A percentile compares a stretch with the other conserved stretches of the same genome.
These are phyloP conservation scores for Aspergillus fijiensis DNA, from an alignment of 2,329 filamentous ascomycete species.

Conservation along the genomic window DNA sequence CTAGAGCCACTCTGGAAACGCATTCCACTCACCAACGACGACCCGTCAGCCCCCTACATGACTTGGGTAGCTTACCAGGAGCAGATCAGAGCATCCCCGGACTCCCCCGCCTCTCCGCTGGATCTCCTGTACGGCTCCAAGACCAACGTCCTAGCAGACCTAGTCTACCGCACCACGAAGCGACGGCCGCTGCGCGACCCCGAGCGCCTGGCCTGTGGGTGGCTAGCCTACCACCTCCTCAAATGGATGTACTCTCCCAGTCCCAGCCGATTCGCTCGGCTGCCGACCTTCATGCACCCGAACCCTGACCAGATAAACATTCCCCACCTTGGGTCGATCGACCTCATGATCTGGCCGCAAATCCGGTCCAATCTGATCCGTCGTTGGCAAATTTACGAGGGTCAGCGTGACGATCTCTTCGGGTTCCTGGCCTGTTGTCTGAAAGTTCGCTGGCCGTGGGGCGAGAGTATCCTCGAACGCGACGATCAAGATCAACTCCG, in stretches of 20 bases:
- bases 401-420: constrained; percentile 6
- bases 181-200: constrained; percentile 26
- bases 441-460: constrained; percentile 18
- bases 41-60: constrained; percentile 14
- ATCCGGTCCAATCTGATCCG: constrained; percentile 26
- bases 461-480: constrained; percentile 12
- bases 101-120: constrained; percentile 22
- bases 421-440: constrained; percentile 11
- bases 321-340: constrained; percentile 21
- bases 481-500: constrained; percentile 12
- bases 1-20: constrained; percentile 13
- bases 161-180: constrained; percentile 21
- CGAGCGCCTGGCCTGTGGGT: constrained; percentile 26
- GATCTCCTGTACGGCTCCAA: constrained; percentile 29
- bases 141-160: constrained; percentile 26
- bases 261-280: constrained; percentile 19
- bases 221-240: constrained; percentile 21
- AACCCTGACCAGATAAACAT: constrained; percentile 20
- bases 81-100: constrained; percentile 21
- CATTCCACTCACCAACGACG: constrained; percentile 19
- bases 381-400: constrained; percentile 21
- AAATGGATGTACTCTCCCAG: constrained; percentile 26
- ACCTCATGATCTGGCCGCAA: constrained; percentile 25
- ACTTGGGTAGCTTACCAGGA: constrained; percentile 22
- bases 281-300: constrained; percentile 23